phyloP scores from a whole-genome alignment of 202 grass and related monocot species.

The Setaria viridis region DNA sequence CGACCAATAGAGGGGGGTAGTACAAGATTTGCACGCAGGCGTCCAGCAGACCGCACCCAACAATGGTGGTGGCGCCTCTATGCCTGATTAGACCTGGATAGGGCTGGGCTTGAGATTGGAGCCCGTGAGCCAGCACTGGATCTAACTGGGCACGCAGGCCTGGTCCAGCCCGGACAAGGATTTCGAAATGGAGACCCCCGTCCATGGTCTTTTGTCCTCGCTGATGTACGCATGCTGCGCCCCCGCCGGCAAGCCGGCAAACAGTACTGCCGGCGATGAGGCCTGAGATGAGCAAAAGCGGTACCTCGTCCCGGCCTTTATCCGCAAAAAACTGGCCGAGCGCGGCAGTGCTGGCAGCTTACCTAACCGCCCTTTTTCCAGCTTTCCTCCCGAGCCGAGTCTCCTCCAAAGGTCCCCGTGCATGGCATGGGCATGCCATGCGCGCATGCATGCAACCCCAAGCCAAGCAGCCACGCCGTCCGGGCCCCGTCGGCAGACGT shows the following conservation, averaged over 20 bases:
- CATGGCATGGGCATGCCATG: not conserved
- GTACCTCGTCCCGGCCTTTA: slow-evolving; percentile 35
- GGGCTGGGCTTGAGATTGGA: not conserved
- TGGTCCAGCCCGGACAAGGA: not conserved
- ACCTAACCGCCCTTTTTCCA: slow-evolving; percentile 15
- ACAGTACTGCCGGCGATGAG: slow-evolving; percentile 24
- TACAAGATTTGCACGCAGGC: not conserved
- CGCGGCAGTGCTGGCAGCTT: slow-evolving; percentile 25
- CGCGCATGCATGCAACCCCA: not conserved
- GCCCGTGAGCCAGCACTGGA: not conserved
- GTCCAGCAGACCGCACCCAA: not conserved
- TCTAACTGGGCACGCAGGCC: not conserved
- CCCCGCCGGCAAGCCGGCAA: slow-evolving; percentile 27
- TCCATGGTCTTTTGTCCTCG: not conserved
- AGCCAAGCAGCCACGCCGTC: not conserved
- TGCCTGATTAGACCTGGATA: not conserved
- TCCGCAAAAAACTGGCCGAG: slow-evolving; percentile 8
- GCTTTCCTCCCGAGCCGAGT: slow-evolving; percentile 3
- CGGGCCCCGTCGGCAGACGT: not conserved
- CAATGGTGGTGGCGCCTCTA: not conserved
- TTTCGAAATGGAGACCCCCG: not conserved
- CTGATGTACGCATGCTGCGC: not conserved
- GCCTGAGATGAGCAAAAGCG: slow-evolving; percentile 21
- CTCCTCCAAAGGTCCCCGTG: slow-evolving; percentile 5
- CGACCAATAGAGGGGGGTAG: not conserved